Conservation (phyloP, 352 stramenopile species). For the Phytophthora crassamura region DNA sequence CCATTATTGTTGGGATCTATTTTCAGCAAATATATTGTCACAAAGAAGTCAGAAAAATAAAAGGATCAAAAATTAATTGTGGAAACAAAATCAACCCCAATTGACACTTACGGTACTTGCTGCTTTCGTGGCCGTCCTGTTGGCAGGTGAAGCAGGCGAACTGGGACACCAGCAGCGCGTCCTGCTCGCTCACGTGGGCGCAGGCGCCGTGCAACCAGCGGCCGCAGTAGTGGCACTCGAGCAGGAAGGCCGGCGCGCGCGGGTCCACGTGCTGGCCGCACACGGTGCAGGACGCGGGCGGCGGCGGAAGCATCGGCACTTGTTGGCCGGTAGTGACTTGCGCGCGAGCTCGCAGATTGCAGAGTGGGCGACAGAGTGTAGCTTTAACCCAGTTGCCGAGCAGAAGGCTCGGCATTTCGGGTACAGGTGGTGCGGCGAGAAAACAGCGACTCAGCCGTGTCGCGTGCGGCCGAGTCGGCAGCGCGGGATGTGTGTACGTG, state of each 20-base stretch:
- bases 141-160: conserved; percentile 57
- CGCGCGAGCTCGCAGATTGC: conserved; percentile 21
- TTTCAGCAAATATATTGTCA: conserved; percentile 11
- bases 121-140: conserved; percentile 44
- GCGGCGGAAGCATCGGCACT: conserved; percentile 21
- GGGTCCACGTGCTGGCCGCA: conserved; percentile 41
- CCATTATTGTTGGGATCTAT: conserved; percentile 5
- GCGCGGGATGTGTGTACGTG: conserved; percentile 24
- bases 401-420: conserved; percentile 14
- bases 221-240: conserved; percentile 74
- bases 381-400: conserved; percentile 13
- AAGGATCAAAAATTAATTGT: neutral
- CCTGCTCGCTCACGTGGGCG: conserved; percentile 58
- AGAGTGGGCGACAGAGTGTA: conserved; percentile 19
- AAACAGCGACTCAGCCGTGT: neutral
- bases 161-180: conserved; percentile 63
- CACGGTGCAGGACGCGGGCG: conserved; percentile 21
- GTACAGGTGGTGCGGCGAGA: conserved; percentile 11
- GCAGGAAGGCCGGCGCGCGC: conserved; percentile 48
- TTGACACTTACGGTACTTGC: conserved; percentile 46
- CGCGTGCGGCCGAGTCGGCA: neutral
- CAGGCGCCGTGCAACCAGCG: conserved; percentile 72
- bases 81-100: conserved; percentile 1
- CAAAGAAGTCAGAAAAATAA: too few relatives aligned
- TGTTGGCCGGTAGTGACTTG: neutral